Evolutionary conservation across 345 rosid species (phyloP).

Genomic region (Erucastrum elatum): DNA sequence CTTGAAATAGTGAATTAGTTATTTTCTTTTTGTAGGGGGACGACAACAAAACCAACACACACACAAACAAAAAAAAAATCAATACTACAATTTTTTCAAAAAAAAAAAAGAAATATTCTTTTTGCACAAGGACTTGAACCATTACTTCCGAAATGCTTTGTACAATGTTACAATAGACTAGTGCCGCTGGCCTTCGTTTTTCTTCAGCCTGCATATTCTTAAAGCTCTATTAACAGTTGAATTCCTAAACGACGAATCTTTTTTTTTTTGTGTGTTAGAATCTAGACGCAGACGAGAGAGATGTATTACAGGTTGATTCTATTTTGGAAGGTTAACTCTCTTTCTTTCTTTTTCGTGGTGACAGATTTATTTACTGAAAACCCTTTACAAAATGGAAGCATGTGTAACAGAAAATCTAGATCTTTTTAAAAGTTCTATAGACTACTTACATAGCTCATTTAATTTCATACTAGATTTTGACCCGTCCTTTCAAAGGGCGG

Average conservation of each 20-base stretch:
- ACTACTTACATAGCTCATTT: slow-evolving; percentile 6
- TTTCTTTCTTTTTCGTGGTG: too few relatives aligned
- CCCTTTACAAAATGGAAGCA: background rate
- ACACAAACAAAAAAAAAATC: background rate
- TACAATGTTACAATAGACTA: too few relatives aligned
- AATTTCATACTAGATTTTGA: too few relatives aligned
- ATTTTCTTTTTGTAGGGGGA: slow-evolving; percentile 14
- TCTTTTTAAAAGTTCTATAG: background rate
- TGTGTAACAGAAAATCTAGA: background rate
- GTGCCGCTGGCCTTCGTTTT: too few relatives aligned
- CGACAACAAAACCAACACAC: background rate
- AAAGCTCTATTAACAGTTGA: too few relatives aligned
- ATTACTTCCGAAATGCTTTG: background rate
- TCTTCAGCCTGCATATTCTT: too few relatives aligned
- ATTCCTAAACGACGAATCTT: too few relatives aligned
- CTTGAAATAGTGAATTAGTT: background rate
- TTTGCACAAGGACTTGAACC: background rate
- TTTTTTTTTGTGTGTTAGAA: too few relatives aligned
- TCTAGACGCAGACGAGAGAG: background rate
- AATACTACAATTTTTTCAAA: background rate
- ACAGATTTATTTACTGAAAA: background rate
- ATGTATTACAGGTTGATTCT: background rate
- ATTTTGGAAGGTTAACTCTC: too few relatives aligned
- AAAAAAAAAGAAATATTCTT: background rate
- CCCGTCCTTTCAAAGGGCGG: too few relatives aligned